Base-by-base conservation (phyloP, 225 moss, liverwort and hornwort genomes). In the Rhytidiadelphus loreus region DNA sequence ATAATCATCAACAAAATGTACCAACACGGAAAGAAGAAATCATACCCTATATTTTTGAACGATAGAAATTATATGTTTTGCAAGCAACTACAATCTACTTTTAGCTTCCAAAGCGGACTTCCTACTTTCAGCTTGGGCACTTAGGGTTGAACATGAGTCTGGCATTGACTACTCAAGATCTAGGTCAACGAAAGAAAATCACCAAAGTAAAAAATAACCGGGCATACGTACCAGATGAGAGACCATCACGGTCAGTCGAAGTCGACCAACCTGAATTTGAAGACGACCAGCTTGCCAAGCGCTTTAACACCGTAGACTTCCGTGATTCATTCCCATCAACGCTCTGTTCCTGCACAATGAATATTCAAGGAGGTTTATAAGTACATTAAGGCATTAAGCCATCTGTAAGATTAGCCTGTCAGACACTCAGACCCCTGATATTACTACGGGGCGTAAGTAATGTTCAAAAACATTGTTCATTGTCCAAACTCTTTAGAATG, bases 251-350 rank as follows among this genome's bases (percentile, higher is more conserved):
- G 35, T 87, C 91, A 85, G 85, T 72, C 62, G 89, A 53, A 43
- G 71, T 60, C 72, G 89, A 69, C 87, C 87, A 90, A 80, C 89
- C 85, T 56, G 93, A 93, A 78, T 50, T 90, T 86, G 92, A 87
- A 83, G 92, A 89, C 24, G 92, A 92, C 85, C 87, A 90, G 87
- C 89, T 92, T 53, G 83, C 87, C 89, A 92, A 84, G 74, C 86
- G 86, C 53, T 72, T 46, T 52, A 90, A 77, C 25, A 88, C 88
- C 63, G 41, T 66, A 16, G 69, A 75, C 79, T 89, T 91, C 85
- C 61, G 87, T 63, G 81, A 56, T 77, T 89, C 82, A 63, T 81
- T 85, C 57, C 56, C 85, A 82, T 56, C 84, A 52, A 75, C 83
- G 53, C 52, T 90, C 83, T 84, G 58, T 50, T 89, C 89, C 91